Evolutionary conservation across 169 alveolate species (phyloP), one percentile per base, ranked within the genome.

Genomic region (Babesia ovis): DNA sequence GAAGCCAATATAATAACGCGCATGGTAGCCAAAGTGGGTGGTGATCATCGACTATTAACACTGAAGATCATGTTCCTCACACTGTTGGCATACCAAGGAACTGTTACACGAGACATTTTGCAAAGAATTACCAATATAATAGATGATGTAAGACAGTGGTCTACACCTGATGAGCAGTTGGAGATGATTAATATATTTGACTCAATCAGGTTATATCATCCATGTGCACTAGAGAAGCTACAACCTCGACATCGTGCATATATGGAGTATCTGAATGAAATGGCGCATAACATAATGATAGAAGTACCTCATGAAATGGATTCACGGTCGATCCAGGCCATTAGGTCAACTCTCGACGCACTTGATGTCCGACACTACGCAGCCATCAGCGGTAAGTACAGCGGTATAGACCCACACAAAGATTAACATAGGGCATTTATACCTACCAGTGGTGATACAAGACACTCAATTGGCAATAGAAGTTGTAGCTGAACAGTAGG

Each of bases 361-460:
- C 53, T 77, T 14, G 25, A 58, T 16, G 61, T 77, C 1, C 60
- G 46, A 25, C 61, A 60, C 64, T 54, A 51, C 20, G 68, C 77
- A n/a, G 86, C 60, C 5, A 77, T 77, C n/a, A 57, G 72, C 29
- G 86, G 86, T 77, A 60, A 32, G 66, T 31, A 20, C 20, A 4
- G 3, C 32, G 35, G 14, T 43, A 3, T n/a, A 20, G 6, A 18
- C 46, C 3, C 37, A 12, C 6, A 27, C 4, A 23, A n/a, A 8
- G 20, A 9, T 2, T 22, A 32, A 12, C 20, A n/a, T 12, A 77
- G 86, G 86, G n/a, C 86, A 77, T 31, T 6, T 77, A 11, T 77
- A 68, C 82, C 20, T 46, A 22, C 86, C 80, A 12, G 22, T 77
- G 12, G 61, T 77, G 18, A 11, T 77, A 68, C 53, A 48, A 11